These are phyloP conservation scores for Ulvella scutata DNA, from an alignment of 139 green algal species.

Conservation along the genomic window DNA sequence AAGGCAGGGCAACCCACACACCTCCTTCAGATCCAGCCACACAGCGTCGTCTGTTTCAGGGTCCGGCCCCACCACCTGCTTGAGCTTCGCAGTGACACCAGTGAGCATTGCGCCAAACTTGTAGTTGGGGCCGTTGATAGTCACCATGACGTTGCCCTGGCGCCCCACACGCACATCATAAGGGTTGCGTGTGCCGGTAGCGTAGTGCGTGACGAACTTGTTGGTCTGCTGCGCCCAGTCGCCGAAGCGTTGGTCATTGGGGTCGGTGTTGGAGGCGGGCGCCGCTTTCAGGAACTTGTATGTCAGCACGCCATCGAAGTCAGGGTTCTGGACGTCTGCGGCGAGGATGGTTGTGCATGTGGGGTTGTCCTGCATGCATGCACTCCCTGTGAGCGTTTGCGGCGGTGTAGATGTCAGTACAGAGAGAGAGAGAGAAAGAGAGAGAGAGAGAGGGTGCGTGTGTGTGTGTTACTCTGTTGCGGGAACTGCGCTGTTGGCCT, in stretches of 20 bases:
- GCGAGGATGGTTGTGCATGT: neutral
- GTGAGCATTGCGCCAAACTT: neutral
- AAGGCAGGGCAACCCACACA: too few species aligned
- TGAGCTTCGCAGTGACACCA: neutral
- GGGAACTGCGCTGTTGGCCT: too few species aligned
- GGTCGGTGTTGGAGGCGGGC: neutral
- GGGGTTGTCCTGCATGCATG: neutral
- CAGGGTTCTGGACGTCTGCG: neutral
- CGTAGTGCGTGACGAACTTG: neutral
- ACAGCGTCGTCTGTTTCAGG: neutral
- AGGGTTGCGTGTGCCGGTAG: neutral
- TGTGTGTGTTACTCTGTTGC: too few species aligned
- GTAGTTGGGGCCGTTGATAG: neutral
- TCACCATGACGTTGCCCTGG: neutral
- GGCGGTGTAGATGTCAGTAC: too few species aligned
- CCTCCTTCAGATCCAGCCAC: neutral
- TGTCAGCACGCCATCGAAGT: neutral
- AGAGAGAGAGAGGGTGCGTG: too few species aligned
- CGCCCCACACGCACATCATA: neutral
- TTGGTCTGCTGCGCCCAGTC: neutral
- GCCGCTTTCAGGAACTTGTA: neutral
- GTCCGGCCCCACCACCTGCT: neutral
- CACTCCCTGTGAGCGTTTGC: too few species aligned
- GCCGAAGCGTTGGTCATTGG: neutral
- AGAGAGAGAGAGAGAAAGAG: too few species aligned